Conservation (phyloP, 768 basidiomycete genomes). For the Hortiboletus campestris region DNA sequence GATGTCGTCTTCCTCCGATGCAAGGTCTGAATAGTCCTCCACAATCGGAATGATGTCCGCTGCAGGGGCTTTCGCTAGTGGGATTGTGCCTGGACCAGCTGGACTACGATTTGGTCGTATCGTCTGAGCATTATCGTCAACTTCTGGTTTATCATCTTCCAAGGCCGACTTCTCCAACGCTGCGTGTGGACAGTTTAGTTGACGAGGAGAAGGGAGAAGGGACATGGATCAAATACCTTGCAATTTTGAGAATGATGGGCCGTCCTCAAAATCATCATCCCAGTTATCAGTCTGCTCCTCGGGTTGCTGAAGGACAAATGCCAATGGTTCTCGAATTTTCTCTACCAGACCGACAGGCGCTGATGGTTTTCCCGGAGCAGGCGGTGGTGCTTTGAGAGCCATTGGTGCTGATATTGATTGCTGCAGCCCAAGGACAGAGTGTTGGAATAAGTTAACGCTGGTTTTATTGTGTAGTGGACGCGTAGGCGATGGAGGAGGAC, state of each 20-base stretch:
- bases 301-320: conserved; percentile 65
- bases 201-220: background rate
- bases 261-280: conserved; percentile 98
- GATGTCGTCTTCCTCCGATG: conserved; percentile 72
- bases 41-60: conserved; percentile 64
- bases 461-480: conserved; percentile 30
- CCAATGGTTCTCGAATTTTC: conserved; percentile 52
- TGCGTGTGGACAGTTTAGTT: conserved; percentile 20
- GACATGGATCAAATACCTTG: conserved; percentile 42
- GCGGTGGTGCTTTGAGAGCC: conserved; percentile 21
- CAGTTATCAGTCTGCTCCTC: conserved; percentile 94
- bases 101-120: conserved; percentile 78
- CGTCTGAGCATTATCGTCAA: conserved; percentile 77
- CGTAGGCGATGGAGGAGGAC: conserved; percentile 45
- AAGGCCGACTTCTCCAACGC: conserved; percentile 60
- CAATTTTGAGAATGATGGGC: conserved; percentile 82
- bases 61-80: conserved; percentile 60
- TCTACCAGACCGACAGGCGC: conserved; percentile 34
- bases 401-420: conserved; percentile 35
- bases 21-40: conserved; percentile 92
- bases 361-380: conserved; percentile 18
- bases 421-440: conserved; percentile 34
- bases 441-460: conserved; percentile 28
- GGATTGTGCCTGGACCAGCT: conserved; percentile 45
- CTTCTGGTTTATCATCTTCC: conserved; percentile 54